Evolutionary conservation across 75 land plant genomes (phyloP).

Genomic region (Cupressus sempervirens): DNA sequence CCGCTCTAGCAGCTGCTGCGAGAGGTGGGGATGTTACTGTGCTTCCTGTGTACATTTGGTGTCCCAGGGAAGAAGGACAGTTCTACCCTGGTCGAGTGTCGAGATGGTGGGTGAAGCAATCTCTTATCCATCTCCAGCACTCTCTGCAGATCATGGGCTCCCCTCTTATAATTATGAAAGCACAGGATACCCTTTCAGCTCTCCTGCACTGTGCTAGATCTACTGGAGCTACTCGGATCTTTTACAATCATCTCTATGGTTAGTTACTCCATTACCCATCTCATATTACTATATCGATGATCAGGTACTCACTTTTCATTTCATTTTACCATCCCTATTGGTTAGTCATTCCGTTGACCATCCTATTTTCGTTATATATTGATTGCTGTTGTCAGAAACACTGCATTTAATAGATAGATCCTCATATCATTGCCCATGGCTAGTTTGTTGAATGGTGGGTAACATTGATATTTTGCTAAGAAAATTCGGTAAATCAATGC

Average conservation of each 20-base stretch:
- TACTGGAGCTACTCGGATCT: slow-evolving; percentile 59
- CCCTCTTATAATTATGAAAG: slow-evolving; percentile 44
- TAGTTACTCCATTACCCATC: slow-evolving; percentile 4
- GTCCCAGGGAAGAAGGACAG: slow-evolving; percentile 75
- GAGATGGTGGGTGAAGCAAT: slow-evolving; percentile 90
- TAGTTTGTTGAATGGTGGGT: not conserved
- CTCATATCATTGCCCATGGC: not conserved
- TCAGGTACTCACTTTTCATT: too few species aligned
- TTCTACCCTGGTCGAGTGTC: slow-evolving; percentile 85
- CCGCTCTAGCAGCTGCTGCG: slow-evolving; percentile 67
- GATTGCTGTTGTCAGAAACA: not conserved
- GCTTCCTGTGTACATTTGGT: slow-evolving; percentile 78
- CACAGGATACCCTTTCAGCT: slow-evolving; percentile 44
- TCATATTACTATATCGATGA: not conserved
- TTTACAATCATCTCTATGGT: slow-evolving; percentile 88
- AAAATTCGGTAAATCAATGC: not conserved
- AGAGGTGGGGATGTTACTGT: slow-evolving; percentile 46
- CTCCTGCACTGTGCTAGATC: slow-evolving; percentile 49
- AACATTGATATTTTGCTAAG: too few species aligned
- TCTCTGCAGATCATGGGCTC: slow-evolving; percentile 66
- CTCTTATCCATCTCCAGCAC: slow-evolving; percentile 51
- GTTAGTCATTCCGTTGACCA: too few species aligned
- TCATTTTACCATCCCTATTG: too few species aligned
- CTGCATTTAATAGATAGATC: not conserved
- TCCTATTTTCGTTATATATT: not conserved